These are phyloP conservation scores for Talaromyces funiculosus DNA, from an alignment of 2,329 filamentous ascomycete species.

Conservation along the genomic window DNA sequence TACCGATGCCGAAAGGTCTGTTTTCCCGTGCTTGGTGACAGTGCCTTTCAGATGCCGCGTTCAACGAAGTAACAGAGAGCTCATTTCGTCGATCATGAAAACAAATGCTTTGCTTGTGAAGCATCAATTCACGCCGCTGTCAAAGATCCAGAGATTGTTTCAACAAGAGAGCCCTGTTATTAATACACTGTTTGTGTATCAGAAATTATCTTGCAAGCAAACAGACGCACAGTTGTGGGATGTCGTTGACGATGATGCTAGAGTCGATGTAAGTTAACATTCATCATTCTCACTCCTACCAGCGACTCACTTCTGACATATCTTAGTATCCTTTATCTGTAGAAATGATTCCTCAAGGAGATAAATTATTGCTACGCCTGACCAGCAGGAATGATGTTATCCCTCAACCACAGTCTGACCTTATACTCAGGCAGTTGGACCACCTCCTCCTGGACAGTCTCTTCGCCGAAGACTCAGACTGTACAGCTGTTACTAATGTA, in stretches of 20 bases:
- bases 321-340: constrained; percentile 67
- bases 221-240: constrained; percentile 48
- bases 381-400: constrained; percentile 62
- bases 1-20: constrained; percentile 52
- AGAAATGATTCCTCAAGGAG: constrained; percentile 60
- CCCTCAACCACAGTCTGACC: constrained; percentile 59
- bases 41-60: constrained; percentile 64
- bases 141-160: constrained; percentile 66
- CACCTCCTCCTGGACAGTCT: constrained; percentile 57
- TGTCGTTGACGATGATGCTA: constrained; percentile 59
- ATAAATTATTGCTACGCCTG: constrained; percentile 56
- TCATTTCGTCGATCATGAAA: constrained; percentile 60
- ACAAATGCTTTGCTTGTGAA: constrained; percentile 61
- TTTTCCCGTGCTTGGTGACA: constrained; percentile 78
- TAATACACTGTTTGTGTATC: constrained; percentile 80
- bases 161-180: constrained; percentile 63
- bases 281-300: constrained; percentile 3
- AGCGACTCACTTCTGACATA: constrained; percentile 13
- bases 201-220: constrained; percentile 48
- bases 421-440: constrained; percentile 69
- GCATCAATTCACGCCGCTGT: constrained; percentile 66
- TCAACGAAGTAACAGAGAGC: constrained; percentile 47
- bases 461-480: constrained; percentile 38
- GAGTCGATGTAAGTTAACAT: constrained; percentile 51
- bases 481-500: constrained; percentile 35